These are phyloP conservation scores for Chlamydomonas sp. DNA, from an alignment of 139 green algal species.

Conservation along the genomic window DNA sequence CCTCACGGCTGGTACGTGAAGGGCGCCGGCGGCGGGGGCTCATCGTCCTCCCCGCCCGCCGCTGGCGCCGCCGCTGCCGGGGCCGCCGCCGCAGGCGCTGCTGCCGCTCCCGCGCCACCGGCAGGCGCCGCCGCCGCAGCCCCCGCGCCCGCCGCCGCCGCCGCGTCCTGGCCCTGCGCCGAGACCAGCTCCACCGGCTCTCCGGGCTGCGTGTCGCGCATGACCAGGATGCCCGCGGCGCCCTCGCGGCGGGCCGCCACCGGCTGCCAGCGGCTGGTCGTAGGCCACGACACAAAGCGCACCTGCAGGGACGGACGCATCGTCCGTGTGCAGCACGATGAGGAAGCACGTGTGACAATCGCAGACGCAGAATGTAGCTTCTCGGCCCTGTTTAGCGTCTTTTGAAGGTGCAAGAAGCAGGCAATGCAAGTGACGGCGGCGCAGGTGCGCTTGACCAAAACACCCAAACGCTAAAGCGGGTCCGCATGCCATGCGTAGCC, in stretches of 20 bases:
- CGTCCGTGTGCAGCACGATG: no score
- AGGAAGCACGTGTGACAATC: no score
- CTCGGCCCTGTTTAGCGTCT: no score
- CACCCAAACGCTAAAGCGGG: no score
- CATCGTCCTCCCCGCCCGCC: slow-evolving; percentile 59
- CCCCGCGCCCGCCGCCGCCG: background rate
- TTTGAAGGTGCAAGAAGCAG: no score
- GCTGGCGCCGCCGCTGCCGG: slow-evolving; percentile 11
- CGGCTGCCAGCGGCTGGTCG: slow-evolving; percentile 16
- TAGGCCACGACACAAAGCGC: slow-evolving; percentile 35
- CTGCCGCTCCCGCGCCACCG: slow-evolving; percentile 24
- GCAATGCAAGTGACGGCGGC: no score
- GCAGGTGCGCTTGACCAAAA: no score
- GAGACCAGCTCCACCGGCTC: slow-evolving; percentile 54
- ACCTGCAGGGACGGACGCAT: background rate
- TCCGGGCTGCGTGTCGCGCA: slow-evolving; percentile 54
- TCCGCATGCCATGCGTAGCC: no score
- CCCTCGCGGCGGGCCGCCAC: background rate
- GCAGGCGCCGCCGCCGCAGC: slow-evolving; percentile 30
- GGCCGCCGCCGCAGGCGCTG: slow-evolving; percentile 20
- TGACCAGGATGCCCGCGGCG: slow-evolving; percentile 62
- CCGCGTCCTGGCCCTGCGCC: background rate
- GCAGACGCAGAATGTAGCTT: no score
- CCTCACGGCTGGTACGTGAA: slow-evolving; percentile 78
- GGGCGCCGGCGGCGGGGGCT: slow-evolving; percentile 81